Evolutionary conservation across 2,329 filamentous ascomycete species (phyloP).

Genomic region (Cladosporium halotolerans): DNA sequence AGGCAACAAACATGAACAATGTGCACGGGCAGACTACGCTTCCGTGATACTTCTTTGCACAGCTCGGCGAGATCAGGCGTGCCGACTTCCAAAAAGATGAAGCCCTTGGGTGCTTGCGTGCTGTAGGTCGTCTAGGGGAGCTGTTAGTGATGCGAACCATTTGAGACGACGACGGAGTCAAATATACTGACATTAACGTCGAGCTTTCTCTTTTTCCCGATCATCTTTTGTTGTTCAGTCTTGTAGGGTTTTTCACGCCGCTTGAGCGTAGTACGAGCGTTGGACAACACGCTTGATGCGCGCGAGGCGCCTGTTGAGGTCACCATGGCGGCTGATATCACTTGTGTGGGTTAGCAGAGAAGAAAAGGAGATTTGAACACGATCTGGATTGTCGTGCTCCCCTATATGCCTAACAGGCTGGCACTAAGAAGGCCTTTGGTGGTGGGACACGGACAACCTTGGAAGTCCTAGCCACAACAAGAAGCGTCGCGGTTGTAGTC

Average conservation of each 20-base stretch:
- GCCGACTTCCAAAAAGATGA: conserved; percentile 55
- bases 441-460: no score
- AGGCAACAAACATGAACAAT: conserved; percentile 53
- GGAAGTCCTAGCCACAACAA: no score
- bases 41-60: conserved; percentile 55
- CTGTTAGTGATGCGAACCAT: conserved; percentile 21
- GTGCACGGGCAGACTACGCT: conserved; percentile 48
- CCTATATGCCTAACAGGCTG: background rate
- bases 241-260: conserved; percentile 46
- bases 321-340: conserved; percentile 1
- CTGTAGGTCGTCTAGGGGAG: conserved; percentile 47
- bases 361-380: background rate
- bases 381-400: background rate
- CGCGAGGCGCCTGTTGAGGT: conserved; percentile 5
- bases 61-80: conserved; percentile 53
- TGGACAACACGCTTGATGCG: conserved; percentile 10
- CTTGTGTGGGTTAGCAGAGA: background rate
- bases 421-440: background rate
- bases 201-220: conserved; percentile 56
- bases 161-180: conserved; percentile 2
- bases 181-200: conserved; percentile 40
- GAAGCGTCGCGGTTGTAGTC: no score
- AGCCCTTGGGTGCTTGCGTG: conserved; percentile 51
- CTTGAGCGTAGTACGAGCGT: conserved; percentile 23
- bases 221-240: conserved; percentile 52